These are phyloP conservation scores for Vaccinium myrtillus DNA, from an alignment of 148 eudicot species.

Conservation along the genomic window DNA sequence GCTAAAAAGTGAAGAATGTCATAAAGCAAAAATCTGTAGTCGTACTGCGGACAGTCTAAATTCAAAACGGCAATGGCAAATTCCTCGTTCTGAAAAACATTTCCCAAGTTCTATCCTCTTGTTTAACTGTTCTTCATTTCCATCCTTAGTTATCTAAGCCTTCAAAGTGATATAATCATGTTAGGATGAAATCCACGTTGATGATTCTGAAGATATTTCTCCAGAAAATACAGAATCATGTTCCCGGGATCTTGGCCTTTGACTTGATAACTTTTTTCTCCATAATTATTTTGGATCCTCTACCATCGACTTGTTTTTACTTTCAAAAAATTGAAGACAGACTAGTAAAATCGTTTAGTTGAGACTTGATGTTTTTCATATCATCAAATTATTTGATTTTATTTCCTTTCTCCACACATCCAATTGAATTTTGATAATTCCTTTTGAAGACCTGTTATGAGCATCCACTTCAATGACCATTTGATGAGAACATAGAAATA, in stretches of 20 bases:
- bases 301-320: background rate
- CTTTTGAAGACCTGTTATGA: background rate
- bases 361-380: background rate
- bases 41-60: background rate
- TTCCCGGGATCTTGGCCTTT: background rate
- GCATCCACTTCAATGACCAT: background rate
- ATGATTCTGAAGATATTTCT: background rate
- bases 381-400: background rate
- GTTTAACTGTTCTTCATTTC: slow-evolving; percentile 3
- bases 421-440: background rate
- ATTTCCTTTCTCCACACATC: background rate
- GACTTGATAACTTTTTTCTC: background rate
- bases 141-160: background rate
- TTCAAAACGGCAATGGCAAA: background rate
- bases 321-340: background rate
- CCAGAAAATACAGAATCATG: background rate
- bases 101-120: background rate
- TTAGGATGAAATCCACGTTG: background rate
- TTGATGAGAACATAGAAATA: background rate
- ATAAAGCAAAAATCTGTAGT: background rate
- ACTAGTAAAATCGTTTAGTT: background rate
- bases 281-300: background rate
- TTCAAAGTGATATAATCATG: background rate
- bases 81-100: background rate
- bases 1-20: background rate